Conservation (phyloP, 768 basidiomycete genomes). For the Myochromella boudieri region DNA sequence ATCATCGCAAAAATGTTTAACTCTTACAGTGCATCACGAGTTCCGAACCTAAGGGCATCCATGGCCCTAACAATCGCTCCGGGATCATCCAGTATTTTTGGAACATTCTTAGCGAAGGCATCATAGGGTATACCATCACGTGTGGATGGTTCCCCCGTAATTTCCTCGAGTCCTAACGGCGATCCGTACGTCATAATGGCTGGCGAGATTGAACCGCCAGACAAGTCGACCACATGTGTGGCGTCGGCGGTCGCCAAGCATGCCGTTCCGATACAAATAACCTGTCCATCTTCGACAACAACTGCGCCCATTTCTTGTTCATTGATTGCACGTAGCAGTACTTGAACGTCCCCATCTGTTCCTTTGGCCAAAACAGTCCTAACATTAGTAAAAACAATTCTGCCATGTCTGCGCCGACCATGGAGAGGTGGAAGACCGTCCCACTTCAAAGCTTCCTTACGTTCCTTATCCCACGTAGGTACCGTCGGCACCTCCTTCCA, state of each 20-base stretch:
- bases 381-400: constrained; percentile 68
- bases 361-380: constrained; percentile 43
- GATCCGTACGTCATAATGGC: constrained; percentile 71
- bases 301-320: constrained; percentile 31
- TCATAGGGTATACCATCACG: constrained; percentile 60
- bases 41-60: constrained; percentile 72
- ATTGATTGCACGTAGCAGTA: constrained; percentile 26
- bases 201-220: constrained; percentile 66
- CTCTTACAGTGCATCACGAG: constrained; percentile 71
- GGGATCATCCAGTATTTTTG: constrained; percentile 44
- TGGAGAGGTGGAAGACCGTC: constrained; percentile 70
- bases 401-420: constrained; percentile 31
- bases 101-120: constrained; percentile 45
- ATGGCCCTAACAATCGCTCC: constrained; percentile 61
- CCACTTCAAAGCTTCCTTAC: constrained; percentile 55
- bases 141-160: constrained; percentile 67
- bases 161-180: constrained; percentile 74
- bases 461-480: constrained; percentile 67
- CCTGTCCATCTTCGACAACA: constrained; percentile 47
- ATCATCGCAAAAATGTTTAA: not conserved
- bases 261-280: constrained; percentile 47
- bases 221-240: constrained; percentile 52
- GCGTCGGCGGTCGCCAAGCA: constrained; percentile 27
- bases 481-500: constrained; percentile 49
- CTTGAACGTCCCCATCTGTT: constrained; percentile 29